Conservation (phyloP, 139 green algal genomes). For the Choricystis sp. region DNA sequence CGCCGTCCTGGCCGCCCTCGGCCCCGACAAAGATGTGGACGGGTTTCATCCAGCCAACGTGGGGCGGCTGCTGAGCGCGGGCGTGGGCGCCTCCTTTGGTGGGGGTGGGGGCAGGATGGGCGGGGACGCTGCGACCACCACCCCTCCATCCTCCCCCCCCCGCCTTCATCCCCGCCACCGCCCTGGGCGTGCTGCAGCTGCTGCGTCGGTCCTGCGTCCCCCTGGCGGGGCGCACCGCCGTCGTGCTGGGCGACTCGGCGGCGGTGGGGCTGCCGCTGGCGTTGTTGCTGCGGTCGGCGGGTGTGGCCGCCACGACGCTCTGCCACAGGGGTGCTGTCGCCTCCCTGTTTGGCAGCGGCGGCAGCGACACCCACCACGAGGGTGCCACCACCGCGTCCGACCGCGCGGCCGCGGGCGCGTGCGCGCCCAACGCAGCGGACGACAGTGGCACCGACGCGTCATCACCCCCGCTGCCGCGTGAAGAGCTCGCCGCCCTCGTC, state of each 20-base stretch:
- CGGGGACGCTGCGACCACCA: not conserved
- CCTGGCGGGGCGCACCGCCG: slow-evolving; percentile 43
- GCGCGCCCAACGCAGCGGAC: not conserved
- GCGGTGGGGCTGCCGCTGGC: slow-evolving; percentile 90
- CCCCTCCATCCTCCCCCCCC: slow-evolving; percentile 14
- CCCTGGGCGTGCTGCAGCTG: slow-evolving; percentile 42
- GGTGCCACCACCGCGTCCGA: too few species aligned
- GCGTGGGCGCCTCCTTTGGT: not conserved
- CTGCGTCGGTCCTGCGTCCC: slow-evolving; percentile 28
- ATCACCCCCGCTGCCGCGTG: not conserved
- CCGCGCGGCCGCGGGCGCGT: not conserved
- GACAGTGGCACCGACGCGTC: not conserved
- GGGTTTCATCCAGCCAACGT: slow-evolving; percentile 95
- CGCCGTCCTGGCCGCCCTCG: slow-evolving; percentile 60
- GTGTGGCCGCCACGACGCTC: slow-evolving; percentile 57
- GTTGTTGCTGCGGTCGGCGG: slow-evolving; percentile 64
- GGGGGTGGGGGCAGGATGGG: not conserved
- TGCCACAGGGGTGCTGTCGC: slow-evolving; percentile 30
- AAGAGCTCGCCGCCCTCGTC: slow-evolving; percentile 16
- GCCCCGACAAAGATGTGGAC: slow-evolving; percentile 86
- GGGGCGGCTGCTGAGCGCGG: slow-evolving; percentile 15
- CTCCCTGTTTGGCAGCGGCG: slow-evolving; percentile 12
- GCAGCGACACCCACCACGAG: too few species aligned
- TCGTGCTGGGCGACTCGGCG: slow-evolving; percentile 81
- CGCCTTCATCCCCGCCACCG: slow-evolving; percentile 58